phyloP scores from a whole-genome alignment of 2,329 filamentous ascomycete genomes.

The Alternaria ventricosa region DNA sequence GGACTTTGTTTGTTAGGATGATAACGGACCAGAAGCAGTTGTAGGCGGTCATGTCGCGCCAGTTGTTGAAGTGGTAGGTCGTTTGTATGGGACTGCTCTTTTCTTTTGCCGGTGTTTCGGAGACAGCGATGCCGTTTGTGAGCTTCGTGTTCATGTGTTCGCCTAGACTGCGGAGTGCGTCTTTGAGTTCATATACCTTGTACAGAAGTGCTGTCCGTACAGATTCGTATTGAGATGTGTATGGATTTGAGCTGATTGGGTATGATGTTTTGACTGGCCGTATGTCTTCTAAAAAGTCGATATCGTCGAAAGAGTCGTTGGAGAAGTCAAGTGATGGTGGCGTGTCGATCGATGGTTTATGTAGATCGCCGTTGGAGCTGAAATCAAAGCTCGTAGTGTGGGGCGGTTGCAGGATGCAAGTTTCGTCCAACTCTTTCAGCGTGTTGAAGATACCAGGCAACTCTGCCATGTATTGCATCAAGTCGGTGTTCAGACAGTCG shows the following conservation, averaged over 20 bases:
- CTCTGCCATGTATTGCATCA: conserved; percentile 37
- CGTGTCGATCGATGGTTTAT: conserved; percentile 17
- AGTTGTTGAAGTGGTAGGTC: conserved; percentile 38
- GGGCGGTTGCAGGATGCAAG: conserved; percentile 1
- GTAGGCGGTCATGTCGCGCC: conserved; percentile 41
- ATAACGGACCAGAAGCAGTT: conserved; percentile 42
- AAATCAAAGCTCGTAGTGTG: conserved; percentile 6
- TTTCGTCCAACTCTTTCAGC: conserved; percentile 26
- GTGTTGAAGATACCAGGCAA: conserved; percentile 37
- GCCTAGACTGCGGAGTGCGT: conserved; percentile 27
- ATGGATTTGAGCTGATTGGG: neutral
- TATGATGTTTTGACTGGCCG: conserved; percentile 13
- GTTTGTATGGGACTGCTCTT: conserved; percentile 26
- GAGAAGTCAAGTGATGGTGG: conserved; percentile 31
- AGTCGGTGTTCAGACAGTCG: conserved; percentile 35
- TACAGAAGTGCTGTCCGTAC: conserved; percentile 24
- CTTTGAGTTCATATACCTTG: conserved; percentile 33
- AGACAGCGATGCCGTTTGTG: conserved; percentile 25
- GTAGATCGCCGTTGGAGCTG: neutral
- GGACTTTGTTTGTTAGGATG: conserved; percentile 39
- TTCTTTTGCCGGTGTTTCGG: conserved; percentile 28
- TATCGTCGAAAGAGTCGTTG: conserved; percentile 17
- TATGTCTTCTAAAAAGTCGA: conserved; percentile 21
- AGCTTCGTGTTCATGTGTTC: conserved; percentile 30
- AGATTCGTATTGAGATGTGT: conserved; percentile 4